Conservation (phyloP, 2,329 filamentous ascomycete species). For the Allantophomopsis lycopodina region DNA sequence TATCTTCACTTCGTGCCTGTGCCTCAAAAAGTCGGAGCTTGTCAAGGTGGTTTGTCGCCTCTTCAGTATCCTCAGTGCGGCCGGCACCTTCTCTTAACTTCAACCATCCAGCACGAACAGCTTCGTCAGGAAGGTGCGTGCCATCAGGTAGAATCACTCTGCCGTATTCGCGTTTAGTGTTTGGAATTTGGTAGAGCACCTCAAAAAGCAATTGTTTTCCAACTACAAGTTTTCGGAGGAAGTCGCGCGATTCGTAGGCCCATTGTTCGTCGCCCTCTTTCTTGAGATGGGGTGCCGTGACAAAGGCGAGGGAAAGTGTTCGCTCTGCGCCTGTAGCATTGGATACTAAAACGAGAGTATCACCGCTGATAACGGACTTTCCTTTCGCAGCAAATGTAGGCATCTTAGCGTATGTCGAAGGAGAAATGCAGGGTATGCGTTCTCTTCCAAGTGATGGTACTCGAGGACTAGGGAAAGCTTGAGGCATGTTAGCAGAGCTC, state of each 20-base stretch:
- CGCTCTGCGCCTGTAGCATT: conserved; percentile 74
- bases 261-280: conserved; percentile 87
- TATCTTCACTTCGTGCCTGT: conserved; percentile 63
- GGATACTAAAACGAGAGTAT: conserved; percentile 76
- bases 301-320: conserved; percentile 80
- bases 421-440: conserved; percentile 13
- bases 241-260: conserved; percentile 90
- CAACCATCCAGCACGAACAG: conserved; percentile 80
- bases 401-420: conserved; percentile 16
- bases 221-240: conserved; percentile 68
- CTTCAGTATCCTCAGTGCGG: conserved; percentile 75
- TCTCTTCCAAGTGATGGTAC: conserved; percentile 7
- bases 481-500: conserved; percentile 11
- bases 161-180: conserved; percentile 78
- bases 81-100: conserved; percentile 92
- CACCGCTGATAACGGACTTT: conserved; percentile 88
- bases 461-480: conserved; percentile 7
- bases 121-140: conserved; percentile 63
- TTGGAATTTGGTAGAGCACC: conserved; percentile 77
- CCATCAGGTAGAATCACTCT: conserved; percentile 65
- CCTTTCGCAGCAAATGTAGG: conserved; percentile 48
- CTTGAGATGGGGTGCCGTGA: conserved; percentile 73
- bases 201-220: conserved; percentile 81
- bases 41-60: conserved; percentile 58
- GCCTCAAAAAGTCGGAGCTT: conserved; percentile 65